Evolutionary conservation across 176 grass and related monocot species (phyloP), one percentile per base, ranked within the genome.

Genomic region (Phragmites australis): DNA sequence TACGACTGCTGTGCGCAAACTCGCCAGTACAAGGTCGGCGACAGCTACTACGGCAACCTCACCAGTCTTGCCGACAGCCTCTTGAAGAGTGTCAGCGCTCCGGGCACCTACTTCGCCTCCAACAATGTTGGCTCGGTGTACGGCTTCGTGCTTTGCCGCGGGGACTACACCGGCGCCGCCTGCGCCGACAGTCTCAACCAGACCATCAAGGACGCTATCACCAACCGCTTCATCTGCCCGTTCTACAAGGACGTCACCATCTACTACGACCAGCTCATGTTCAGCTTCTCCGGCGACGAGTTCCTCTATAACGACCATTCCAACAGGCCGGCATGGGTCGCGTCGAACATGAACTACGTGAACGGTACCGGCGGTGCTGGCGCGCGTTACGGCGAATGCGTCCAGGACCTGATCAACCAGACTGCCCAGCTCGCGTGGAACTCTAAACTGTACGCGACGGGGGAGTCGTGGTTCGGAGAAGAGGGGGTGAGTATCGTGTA

Each of bases 71-170:
- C 64, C 11, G 37, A 15, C 53, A 4, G 19, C 43, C 82, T 92
- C 26, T 68, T 62, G 46, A 27, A 34, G 6, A 22, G 11, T 1
- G 34, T 74, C 26, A 43, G 30, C 74, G 21, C 29, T 27, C 29
- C 59, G 1, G 8, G 6, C 60, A 9, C 48, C 17, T 49, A 37
- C 12, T 86, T 61, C 69, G 70, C 65, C 16, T 53, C 56, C 13
- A 66, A 43, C 8, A 44, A 7, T 43, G 8, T 10, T 9, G 49
- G 68, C 52, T 0, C 25, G 14, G 56, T 9, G 2, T 37, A 53
- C 7, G 87, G 64, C 48, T 29, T 89, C 29, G 88, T 70, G 2
- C 83, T 82, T 39, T 89, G 88, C 78, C 78, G 82, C 22, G 62
- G 57, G 7, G 83, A 89, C 40, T 69, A 47, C 22, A 8, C 66